Evolutionary conservation across 495 filamentous ascomycete species (phyloP).

Genomic region (Penicillium antarcticum): DNA sequence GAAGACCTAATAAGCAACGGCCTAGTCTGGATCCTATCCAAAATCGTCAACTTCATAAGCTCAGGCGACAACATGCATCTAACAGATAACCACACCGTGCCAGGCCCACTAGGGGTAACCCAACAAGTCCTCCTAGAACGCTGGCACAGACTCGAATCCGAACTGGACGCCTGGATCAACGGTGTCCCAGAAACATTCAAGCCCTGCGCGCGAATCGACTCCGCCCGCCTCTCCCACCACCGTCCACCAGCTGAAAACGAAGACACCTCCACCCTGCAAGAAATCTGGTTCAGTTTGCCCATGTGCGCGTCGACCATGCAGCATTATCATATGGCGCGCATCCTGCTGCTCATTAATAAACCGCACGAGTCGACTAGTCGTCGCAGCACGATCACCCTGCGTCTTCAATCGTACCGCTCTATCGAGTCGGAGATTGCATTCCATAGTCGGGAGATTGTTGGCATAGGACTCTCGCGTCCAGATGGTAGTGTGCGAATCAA

Average conservation of each 20-base stretch:
- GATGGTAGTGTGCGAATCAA: slow-evolving; percentile 57
- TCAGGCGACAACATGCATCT: slow-evolving; percentile 46
- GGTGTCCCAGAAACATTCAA: slow-evolving; percentile 57
- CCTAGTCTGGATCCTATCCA: slow-evolving; percentile 60
- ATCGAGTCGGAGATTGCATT: slow-evolving; percentile 51
- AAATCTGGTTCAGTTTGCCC: slow-evolving; percentile 60
- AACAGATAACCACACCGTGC: slow-evolving; percentile 30
- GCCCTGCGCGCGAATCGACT: slow-evolving; percentile 44
- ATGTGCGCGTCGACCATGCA: slow-evolving; percentile 66
- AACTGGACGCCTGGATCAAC: slow-evolving; percentile 57
- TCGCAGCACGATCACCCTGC: slow-evolving; percentile 46
- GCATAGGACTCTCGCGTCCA: slow-evolving; percentile 52
- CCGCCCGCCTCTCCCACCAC: slow-evolving; percentile 17
- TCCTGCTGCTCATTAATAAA: slow-evolving; percentile 59
- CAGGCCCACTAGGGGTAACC: slow-evolving; percentile 44
- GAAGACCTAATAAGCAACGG: slow-evolving; percentile 63
- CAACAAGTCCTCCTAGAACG: slow-evolving; percentile 54
- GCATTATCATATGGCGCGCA: slow-evolving; percentile 62
- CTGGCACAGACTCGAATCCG: slow-evolving; percentile 52
- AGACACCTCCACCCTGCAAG: slow-evolving; percentile 43
- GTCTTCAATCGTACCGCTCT: slow-evolving; percentile 51
- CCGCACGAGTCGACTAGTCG: slow-evolving; percentile 54
- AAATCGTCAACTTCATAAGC: slow-evolving; percentile 60
- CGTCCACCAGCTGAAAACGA: slow-evolving; percentile 22
- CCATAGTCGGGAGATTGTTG: slow-evolving; percentile 58